phyloP scores from a whole-genome alignment of 805 yeast species.

The Lipomyces sp. region DNA sequence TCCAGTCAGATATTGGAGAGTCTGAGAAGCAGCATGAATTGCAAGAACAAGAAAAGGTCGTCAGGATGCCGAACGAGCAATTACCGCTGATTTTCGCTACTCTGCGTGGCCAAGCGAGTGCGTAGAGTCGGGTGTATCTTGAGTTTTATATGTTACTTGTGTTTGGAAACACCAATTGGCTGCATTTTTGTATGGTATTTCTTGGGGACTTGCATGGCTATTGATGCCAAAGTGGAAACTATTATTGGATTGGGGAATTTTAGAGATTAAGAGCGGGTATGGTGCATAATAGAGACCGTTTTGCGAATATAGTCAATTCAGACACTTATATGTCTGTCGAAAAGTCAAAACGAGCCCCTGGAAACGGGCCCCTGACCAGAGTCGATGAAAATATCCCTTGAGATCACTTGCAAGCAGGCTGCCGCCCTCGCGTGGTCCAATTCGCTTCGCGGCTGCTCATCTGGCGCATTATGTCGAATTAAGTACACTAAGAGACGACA shows the following conservation, averaged over 20 bases:
- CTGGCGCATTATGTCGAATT: background rate
- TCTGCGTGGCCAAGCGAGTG: slow-evolving; percentile 19
- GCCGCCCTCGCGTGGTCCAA: background rate
- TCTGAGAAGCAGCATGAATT: background rate
- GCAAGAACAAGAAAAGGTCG: slow-evolving; percentile 8
- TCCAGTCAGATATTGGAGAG: background rate
- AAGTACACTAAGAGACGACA: no score
- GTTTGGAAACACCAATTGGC: background rate
- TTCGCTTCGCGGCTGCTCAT: background rate
- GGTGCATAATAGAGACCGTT: background rate
- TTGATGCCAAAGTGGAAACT: background rate
- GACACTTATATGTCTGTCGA: background rate
- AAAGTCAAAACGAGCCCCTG: slow-evolving; percentile 12
- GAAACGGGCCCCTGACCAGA: slow-evolving; percentile 1
- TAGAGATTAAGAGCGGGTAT: background rate
- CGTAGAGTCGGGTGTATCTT: slow-evolving; percentile 2
- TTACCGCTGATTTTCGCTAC: slow-evolving; percentile 17
- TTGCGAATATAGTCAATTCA: background rate
- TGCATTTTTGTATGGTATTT: background rate
- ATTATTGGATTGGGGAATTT: background rate
- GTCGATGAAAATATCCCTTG: no score
- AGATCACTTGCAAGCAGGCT: no score
- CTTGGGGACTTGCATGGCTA: background rate
- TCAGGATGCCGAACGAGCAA: background rate
- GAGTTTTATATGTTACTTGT: background rate